A percentile compares a stretch with the other conserved stretches of the same genome.
These are phyloP conservation scores for Solanum clarkiae DNA, from an alignment of 257 asterid genomes.

Conservation along the genomic window DNA sequence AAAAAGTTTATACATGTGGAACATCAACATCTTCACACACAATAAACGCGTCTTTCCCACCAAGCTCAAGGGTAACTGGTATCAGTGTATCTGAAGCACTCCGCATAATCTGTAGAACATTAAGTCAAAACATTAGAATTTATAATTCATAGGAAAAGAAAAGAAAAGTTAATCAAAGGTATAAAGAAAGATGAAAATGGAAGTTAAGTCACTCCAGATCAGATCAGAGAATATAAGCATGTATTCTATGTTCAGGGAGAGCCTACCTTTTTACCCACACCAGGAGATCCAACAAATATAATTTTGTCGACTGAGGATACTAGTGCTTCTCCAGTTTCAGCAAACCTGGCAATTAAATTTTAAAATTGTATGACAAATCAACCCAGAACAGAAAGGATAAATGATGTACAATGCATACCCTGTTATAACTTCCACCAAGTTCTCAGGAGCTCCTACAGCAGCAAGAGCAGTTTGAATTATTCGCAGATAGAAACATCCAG, in stretches of 20 bases:
- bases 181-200: not conserved
- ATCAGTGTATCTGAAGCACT: slow-evolving; percentile 75
- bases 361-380: slow-evolving; percentile 10
- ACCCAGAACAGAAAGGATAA: not conserved
- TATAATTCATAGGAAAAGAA: not conserved
- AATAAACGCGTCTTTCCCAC: slow-evolving; percentile 96
- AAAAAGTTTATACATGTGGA: slow-evolving; percentile 53
- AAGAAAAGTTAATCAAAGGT: not conserved
- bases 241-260: not conserved
- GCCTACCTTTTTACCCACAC: slow-evolving; percentile 88
- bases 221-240: not conserved
- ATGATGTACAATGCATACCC: slow-evolving; percentile 43
- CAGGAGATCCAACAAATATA: slow-evolving; percentile 96
- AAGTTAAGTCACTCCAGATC: not conserved
- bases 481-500: slow-evolving; percentile 90
- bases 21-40: slow-evolving; percentile 93
- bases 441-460: slow-evolving; percentile 99
- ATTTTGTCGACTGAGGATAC: slow-evolving; percentile 90
- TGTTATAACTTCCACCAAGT: slow-evolving; percentile 91
- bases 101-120: slow-evolving; percentile 70
- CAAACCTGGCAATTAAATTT: slow-evolving; percentile 51
- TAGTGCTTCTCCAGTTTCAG: slow-evolving; percentile 97
- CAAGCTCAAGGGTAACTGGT: slow-evolving; percentile 97
- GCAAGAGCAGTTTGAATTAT: slow-evolving; percentile 92
- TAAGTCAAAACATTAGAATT: not conserved